Percentiles rank a stretch among this genome's conserved stretches.
These are phyloP conservation scores for Hanseniaspora occidentalis DNA, from an alignment of 805 yeast genomes.

Conservation along the genomic window DNA sequence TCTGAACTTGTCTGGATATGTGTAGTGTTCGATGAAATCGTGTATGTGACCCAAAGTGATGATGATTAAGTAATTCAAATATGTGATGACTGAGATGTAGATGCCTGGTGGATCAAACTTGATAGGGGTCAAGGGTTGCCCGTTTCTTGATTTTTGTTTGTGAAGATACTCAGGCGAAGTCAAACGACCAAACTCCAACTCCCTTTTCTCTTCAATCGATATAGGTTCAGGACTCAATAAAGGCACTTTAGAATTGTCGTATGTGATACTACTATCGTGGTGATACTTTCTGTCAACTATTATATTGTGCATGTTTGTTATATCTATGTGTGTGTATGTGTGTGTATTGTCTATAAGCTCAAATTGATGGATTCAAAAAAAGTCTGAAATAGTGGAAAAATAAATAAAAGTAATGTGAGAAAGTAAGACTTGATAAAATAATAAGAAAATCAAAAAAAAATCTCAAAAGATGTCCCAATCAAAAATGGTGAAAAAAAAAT, in stretches of 20 bases:
- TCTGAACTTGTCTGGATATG: slow-evolving; percentile 51
- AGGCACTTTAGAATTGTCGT: slow-evolving; percentile 22
- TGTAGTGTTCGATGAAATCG: slow-evolving; percentile 73
- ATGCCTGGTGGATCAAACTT: slow-evolving; percentile 79
- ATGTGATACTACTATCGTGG: slow-evolving; percentile 8
- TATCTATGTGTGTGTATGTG: background rate
- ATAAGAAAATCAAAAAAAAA: too few species aligned
- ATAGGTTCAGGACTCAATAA: slow-evolving; percentile 24
- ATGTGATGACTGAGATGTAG: slow-evolving; percentile 65
- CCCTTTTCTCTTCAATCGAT: slow-evolving; percentile 30
- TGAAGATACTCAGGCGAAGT: slow-evolving; percentile 55
- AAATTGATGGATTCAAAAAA: too few species aligned
- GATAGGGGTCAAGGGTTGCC: slow-evolving; percentile 46
- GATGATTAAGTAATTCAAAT: slow-evolving; percentile 70
- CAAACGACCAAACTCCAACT: slow-evolving; percentile 62
- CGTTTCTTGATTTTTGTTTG: slow-evolving; percentile 42
- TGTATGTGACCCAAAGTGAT: slow-evolving; percentile 83
- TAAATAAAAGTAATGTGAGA: too few species aligned
- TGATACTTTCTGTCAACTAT: slow-evolving; percentile 4
- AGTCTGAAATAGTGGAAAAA: too few species aligned
- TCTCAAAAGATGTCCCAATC: too few species aligned
- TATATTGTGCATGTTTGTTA: slow-evolving; percentile 6
- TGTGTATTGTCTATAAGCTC: too few species aligned
- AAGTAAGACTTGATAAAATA: too few species aligned
- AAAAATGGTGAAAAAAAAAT: too few species aligned